Conservation (phyloP, 2,329 filamentous ascomycete species). For the Colletotrichum camelliae region DNA sequence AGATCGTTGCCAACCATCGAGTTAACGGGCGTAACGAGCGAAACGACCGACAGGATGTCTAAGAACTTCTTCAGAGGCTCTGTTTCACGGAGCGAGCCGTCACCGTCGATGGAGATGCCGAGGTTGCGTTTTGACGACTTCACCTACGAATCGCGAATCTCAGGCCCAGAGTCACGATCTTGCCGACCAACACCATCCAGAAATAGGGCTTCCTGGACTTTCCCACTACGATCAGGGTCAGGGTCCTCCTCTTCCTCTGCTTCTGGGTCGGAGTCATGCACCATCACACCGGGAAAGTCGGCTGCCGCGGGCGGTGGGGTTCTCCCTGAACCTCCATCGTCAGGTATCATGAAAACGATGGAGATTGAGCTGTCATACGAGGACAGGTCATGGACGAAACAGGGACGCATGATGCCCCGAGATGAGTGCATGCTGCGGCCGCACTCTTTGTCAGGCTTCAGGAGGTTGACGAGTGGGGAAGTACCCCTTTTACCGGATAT, state of each 20-base stretch:
- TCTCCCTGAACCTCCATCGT: neutral
- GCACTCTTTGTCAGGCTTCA: neutral
- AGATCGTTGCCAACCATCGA: neutral
- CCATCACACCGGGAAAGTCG: neutral
- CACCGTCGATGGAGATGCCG: neutral
- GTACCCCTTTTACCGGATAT: neutral
- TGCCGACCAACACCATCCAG: neutral
- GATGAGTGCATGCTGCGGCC: neutral
- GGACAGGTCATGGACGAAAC: neutral
- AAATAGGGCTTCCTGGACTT: neutral
- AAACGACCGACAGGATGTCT: neutral
- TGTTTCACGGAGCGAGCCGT: neutral
- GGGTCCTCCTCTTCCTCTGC: neutral
- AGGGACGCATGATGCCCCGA: neutral
- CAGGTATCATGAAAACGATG: conserved; percentile 18
- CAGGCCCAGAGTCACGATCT: neutral
- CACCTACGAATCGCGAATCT: conserved; percentile 5
- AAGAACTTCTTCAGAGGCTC: neutral
- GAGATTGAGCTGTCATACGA: conserved; percentile 13
- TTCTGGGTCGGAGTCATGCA: neutral
- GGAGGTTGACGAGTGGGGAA: neutral
- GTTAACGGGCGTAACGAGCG: neutral
- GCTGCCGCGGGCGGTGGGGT: neutral
- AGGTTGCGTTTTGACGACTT: conserved; percentile 17
- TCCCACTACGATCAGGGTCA: neutral